Percentiles rank a stretch among this genome's conserved stretches.
phyloP scores from a whole-genome alignment of 192 early-diverging fungal genomes.

The Chytriomyces sp. region DNA sequence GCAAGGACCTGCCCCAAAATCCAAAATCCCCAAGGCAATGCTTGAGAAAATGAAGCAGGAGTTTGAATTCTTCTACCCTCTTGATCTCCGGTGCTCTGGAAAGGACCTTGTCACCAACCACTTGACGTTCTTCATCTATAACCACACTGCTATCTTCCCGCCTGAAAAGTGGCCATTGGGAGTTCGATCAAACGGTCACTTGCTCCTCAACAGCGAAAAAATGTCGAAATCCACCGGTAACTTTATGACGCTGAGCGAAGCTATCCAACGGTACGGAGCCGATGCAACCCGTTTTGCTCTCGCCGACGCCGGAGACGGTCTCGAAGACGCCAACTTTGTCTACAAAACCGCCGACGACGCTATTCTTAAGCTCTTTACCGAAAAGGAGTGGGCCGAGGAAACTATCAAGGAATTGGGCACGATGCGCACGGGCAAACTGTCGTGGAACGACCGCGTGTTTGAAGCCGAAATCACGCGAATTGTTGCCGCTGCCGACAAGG shows the following conservation, averaged over 20 bases:
- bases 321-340: slow-evolving; percentile 99
- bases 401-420: slow-evolving; percentile 57
- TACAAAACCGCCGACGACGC: slow-evolving; percentile 93
- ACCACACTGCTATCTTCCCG: slow-evolving; percentile 95
- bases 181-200: slow-evolving; percentile 91
- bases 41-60: slow-evolving; percentile 83
- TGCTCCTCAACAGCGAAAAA: slow-evolving; percentile 94
- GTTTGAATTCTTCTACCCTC: slow-evolving; percentile 96
- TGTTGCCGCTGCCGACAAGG: slow-evolving; percentile 66
- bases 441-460: slow-evolving; percentile 91
- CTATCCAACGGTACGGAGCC: slow-evolving; percentile 86
- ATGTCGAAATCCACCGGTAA: slow-evolving; percentile 99
- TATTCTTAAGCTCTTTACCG: slow-evolving; percentile 87
- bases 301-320: slow-evolving; percentile 94
- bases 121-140: slow-evolving; percentile 95
- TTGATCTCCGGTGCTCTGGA: slow-evolving; percentile 94
- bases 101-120: slow-evolving; percentile 99
- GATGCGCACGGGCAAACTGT: slow-evolving; percentile 59
- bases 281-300: slow-evolving; percentile 94
- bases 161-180: slow-evolving; percentile 85
- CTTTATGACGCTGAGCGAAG: slow-evolving; percentile 84
- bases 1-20: slow-evolving; percentile 65
- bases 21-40: slow-evolving; percentile 66
- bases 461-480: slow-evolving; percentile 85
- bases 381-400: slow-evolving; percentile 90